Conservation (phyloP, 2,329 filamentous ascomycete species). For the Trichophyton verrucosum region DNA sequence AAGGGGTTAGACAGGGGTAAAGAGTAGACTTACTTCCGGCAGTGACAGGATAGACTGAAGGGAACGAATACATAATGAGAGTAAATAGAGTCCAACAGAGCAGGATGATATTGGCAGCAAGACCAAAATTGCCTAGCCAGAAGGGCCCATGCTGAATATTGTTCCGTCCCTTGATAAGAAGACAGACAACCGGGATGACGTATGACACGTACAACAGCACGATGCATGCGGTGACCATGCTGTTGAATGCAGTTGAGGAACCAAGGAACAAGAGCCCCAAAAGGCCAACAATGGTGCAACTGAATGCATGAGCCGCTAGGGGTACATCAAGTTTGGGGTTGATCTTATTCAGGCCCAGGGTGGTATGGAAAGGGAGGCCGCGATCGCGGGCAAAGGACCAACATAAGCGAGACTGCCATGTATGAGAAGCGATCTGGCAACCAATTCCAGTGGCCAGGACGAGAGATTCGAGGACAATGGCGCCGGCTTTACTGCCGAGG, state of each 20-base stretch:
- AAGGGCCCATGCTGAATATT: constrained; percentile 37
- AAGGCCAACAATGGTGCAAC: constrained; percentile 34
- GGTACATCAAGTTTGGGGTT: constrained; percentile 34
- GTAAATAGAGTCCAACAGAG: constrained; percentile 39
- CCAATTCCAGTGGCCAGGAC: constrained; percentile 38
- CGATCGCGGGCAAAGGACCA: constrained; percentile 44
- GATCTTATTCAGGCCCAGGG: constrained; percentile 27
- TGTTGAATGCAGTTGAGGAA: constrained; percentile 32
- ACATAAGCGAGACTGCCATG: constrained; percentile 40
- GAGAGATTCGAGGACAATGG: constrained; percentile 36
- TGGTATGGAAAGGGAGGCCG: constrained; percentile 35
- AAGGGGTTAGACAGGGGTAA: background rate
- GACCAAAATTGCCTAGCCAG: constrained; percentile 35
- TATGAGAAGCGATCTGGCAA: constrained; percentile 37
- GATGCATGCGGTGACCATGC: constrained; percentile 36
- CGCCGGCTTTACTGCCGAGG: constrained; percentile 31
- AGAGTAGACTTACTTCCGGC: constrained; percentile 22
- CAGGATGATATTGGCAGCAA: constrained; percentile 33
- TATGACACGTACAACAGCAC: constrained; percentile 38
- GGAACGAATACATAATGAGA: constrained; percentile 36
- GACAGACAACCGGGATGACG: constrained; percentile 35
- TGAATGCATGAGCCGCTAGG: constrained; percentile 32
- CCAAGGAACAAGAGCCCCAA: constrained; percentile 38
- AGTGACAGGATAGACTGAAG: constrained; percentile 23
- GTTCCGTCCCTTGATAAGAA: constrained; percentile 35